Evolutionary conservation across 148 eudicot genomes (phyloP).

Genomic region (Linanthus parryae): DNA sequence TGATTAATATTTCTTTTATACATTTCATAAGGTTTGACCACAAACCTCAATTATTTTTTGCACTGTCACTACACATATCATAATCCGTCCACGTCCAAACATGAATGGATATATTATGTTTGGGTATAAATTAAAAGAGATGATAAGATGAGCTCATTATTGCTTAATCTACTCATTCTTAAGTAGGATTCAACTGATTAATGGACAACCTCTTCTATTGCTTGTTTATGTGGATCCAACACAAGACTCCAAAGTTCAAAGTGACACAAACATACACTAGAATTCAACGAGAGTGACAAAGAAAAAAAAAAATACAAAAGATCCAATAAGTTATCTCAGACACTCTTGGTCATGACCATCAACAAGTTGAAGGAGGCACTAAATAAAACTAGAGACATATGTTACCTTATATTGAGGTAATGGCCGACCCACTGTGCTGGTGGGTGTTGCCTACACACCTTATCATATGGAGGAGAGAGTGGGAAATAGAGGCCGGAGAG

Average conservation of each 20-base stretch:
- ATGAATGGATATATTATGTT: too few species aligned
- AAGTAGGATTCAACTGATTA: constrained; percentile 1
- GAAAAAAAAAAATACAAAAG: not conserved
- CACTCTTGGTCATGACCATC: not conserved
- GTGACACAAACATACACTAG: not conserved
- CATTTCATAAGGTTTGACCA: too few species aligned
- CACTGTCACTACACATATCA: too few species aligned
- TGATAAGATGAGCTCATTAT: too few species aligned
- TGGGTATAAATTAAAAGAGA: too few species aligned
- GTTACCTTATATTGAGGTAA: constrained; percentile 25
- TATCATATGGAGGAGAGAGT: constrained; percentile 9
- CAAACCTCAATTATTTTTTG: too few species aligned
- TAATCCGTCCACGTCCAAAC: too few species aligned
- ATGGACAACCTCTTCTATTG: not conserved
- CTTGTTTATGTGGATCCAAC: constrained; percentile 1
- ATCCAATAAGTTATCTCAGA: not conserved
- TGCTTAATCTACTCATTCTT: too few species aligned
- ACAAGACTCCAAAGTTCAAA: not conserved
- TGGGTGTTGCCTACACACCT: constrained; percentile 23
- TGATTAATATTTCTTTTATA: too few species aligned
- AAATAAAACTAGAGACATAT: constrained; percentile 15
- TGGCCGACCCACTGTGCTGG: constrained; percentile 44
- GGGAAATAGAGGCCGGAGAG: too few species aligned
- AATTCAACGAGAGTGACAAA: not conserved
- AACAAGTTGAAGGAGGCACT: constrained; percentile 13